These are phyloP conservation scores for Beauveria asiatica DNA, from an alignment of 2,329 filamentous ascomycete genomes.

Conservation along the genomic window DNA sequence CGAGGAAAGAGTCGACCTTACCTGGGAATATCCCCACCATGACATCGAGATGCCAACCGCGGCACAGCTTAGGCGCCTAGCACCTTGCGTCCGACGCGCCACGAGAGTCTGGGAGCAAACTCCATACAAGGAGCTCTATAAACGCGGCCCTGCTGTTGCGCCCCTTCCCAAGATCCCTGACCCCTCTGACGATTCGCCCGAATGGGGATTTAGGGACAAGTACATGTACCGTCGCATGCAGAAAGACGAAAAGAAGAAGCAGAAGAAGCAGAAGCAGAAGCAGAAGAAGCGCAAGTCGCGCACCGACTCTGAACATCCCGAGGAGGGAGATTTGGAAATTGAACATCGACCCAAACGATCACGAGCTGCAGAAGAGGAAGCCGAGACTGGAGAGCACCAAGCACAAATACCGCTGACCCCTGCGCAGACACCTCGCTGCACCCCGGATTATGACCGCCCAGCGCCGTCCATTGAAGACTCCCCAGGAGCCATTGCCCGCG, in stretches of 20 bases:
- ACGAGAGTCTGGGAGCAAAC: background rate
- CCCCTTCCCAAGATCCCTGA: background rate
- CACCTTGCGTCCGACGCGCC: background rate
- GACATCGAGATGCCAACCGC: background rate
- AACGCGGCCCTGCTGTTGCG: background rate
- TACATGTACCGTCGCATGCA: background rate
- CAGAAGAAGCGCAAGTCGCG: background rate
- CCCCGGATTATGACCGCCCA: background rate
- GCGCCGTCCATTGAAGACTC: background rate
- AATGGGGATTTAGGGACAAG: background rate
- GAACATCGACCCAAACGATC: background rate
- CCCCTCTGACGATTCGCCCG: background rate
- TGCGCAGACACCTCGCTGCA: background rate
- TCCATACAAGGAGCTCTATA: background rate
- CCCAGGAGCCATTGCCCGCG: background rate
- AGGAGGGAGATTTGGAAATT: background rate
- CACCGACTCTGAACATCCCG: background rate
- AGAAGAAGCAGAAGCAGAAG: background rate
- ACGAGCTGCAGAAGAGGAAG: background rate
- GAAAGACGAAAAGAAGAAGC: background rate
- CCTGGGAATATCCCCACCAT: background rate
- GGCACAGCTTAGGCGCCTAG: background rate
- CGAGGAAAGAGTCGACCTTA: background rate
- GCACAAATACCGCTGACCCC: background rate
- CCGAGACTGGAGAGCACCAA: background rate